Evolutionary conservation across 2,329 filamentous ascomycete genomes (phyloP).

Genomic region (Calcarisporium arbuscula): DNA sequence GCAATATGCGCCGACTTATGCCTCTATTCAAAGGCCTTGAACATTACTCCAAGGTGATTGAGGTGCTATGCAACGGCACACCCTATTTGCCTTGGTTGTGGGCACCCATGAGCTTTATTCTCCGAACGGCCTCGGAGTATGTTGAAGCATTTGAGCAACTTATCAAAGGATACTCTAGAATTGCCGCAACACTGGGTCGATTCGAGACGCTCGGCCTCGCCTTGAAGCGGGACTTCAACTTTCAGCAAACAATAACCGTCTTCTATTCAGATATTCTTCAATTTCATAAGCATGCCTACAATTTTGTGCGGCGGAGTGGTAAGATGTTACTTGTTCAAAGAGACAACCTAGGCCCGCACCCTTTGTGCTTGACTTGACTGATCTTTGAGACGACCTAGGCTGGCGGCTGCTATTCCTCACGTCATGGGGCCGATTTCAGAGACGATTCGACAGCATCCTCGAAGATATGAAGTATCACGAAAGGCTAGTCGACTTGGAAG

Average conservation of each 20-base stretch:
- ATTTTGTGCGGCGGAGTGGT: constrained; percentile 32
- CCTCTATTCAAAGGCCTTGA: constrained; percentile 35
- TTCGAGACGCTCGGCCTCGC: constrained; percentile 27
- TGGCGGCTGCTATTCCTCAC: constrained; percentile 16
- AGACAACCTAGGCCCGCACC: too few relatives aligned
- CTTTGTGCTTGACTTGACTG: too few relatives aligned
- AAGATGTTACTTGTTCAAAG: too few relatives aligned
- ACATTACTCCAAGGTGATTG: constrained; percentile 34
- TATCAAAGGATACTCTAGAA: constrained; percentile 31
- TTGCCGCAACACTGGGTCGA: constrained; percentile 30
- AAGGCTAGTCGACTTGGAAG: constrained; percentile 2
- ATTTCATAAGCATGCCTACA: constrained; percentile 41
- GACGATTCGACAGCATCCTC: constrained; percentile 4
- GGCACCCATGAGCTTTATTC: constrained; percentile 35
- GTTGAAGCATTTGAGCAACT: constrained; percentile 34
- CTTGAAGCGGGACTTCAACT: constrained; percentile 22
- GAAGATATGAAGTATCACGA: constrained; percentile 4
- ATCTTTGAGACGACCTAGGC: constrained; percentile 12
- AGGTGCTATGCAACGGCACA: constrained; percentile 39
- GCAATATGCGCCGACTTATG: constrained; percentile 36
- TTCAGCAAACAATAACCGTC: constrained; percentile 33
- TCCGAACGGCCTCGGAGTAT: constrained; percentile 25
- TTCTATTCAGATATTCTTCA: constrained; percentile 42
- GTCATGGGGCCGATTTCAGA: constrained; percentile 9
- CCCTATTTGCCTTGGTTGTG: constrained; percentile 39